Percentiles rank a stretch among this genome's conserved stretches.
Evolutionary conservation across 805 yeast species (phyloP).

Genomic region (Schizosaccharomyces pombe): DNA sequence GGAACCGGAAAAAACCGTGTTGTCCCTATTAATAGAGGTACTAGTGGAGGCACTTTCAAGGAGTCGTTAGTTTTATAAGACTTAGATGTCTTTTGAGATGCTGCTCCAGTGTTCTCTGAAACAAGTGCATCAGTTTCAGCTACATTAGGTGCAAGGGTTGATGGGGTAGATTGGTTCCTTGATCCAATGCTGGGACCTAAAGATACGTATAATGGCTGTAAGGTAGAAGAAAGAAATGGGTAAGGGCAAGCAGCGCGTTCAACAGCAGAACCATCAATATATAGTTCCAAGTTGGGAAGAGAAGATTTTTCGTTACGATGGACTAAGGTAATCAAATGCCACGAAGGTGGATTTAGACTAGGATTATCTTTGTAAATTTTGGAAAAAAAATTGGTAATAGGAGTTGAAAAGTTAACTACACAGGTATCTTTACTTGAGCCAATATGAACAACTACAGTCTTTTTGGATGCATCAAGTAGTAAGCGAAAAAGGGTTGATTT

Average conservation of each 20-base stretch:
- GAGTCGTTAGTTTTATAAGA: too few relatives aligned
- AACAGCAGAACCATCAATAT: neutral
- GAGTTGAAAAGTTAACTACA: neutral
- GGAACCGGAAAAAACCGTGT: neutral
- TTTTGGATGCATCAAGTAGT: neutral
- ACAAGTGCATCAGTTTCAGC: too few relatives aligned
- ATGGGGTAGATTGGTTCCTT: neutral
- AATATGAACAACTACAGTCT: neutral
- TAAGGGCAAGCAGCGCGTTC: neutral
- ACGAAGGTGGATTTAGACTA: neutral
- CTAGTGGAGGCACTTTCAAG: too few relatives aligned
- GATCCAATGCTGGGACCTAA: neutral
- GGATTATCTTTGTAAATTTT: neutral
- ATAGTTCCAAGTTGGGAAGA: neutral
- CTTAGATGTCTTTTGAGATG: too few relatives aligned
- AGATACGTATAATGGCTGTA: neutral
- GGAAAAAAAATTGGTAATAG: neutral
- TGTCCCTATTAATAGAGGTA: neutral
- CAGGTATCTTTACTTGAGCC: neutral
- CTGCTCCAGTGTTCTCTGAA: too few relatives aligned
- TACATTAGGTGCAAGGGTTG: too few relatives aligned
- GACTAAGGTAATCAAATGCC: neutral
- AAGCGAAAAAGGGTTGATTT: neutral
- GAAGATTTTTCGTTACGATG: neutral
- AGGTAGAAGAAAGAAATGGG: constrained; percentile 1